These are phyloP conservation scores for Trypanosoma conorhini DNA, from an alignment of 208 protist genomes.

Conservation along the genomic window DNA sequence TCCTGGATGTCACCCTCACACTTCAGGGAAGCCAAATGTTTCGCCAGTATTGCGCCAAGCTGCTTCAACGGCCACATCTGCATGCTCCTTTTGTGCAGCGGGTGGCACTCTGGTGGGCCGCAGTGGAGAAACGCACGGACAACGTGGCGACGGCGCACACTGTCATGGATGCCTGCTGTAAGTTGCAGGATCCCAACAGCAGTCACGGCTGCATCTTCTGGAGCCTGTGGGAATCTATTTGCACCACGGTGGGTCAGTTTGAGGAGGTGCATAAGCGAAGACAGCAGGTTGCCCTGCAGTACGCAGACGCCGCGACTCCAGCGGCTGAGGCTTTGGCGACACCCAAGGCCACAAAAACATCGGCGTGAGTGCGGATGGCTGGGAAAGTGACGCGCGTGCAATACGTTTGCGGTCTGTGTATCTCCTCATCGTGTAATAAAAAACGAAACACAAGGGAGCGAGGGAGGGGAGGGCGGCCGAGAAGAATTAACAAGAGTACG, in stretches of 20 bases:
- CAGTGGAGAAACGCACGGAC: conserved; percentile 64
- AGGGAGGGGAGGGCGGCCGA: not conserved
- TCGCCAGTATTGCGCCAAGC: conserved; percentile 37
- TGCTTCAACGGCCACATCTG: conserved; percentile 35
- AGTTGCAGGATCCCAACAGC: conserved; percentile 66
- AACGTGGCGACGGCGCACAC: conserved; percentile 50
- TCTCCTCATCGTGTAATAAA: not conserved
- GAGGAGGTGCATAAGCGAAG: conserved; percentile 58
- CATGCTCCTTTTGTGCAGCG: conserved; percentile 53
- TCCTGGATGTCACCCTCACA: conserved; percentile 44
- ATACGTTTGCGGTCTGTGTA: not conserved
- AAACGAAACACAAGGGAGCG: not conserved
- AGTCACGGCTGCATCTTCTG: conserved; percentile 65
- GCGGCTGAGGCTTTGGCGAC: not conserved
- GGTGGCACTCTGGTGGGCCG: conserved; percentile 75
- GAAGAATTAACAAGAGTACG: no score
- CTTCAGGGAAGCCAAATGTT: conserved; percentile 48
- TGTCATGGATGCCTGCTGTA: conserved; percentile 67
- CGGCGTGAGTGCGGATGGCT: not conserved
- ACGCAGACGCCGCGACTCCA: conserved; percentile 15
- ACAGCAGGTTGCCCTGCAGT: conserved; percentile 61
- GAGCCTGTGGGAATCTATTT: conserved; percentile 77
- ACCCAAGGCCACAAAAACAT: not conserved
- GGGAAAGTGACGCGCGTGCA: not conserved
- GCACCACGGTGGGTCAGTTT: conserved; percentile 54